These are phyloP conservation scores for Leishmania lainsoni DNA, from an alignment of 208 protist species.

Conservation along the genomic window DNA sequence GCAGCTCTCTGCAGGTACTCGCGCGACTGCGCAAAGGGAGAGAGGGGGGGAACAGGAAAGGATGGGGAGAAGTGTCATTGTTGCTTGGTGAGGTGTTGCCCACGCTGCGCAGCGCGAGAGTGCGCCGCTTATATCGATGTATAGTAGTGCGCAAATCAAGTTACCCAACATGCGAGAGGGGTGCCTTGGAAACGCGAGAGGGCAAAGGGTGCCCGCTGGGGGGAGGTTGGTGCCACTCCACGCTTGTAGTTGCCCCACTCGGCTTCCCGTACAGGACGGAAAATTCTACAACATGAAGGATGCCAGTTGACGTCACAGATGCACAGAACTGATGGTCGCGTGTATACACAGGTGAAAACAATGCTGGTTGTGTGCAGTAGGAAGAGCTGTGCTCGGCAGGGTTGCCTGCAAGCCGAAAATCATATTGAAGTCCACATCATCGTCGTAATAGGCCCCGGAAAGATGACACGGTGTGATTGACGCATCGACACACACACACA, in stretches of 20 bases:
- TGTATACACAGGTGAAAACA: not conserved
- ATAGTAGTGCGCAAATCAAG: not conserved
- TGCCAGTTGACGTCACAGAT: not conserved
- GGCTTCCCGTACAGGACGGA: not conserved
- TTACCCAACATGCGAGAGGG: not conserved
- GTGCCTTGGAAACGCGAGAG: not conserved
- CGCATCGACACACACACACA: not conserved
- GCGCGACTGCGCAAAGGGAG: not conserved
- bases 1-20: not conserved
- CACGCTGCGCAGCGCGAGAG: not conserved
- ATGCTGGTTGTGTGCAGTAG: not conserved
- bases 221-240: not conserved
- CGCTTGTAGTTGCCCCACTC: not conserved
- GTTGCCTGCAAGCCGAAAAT: not conserved
- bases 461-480: not conserved
- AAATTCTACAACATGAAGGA: not conserved
- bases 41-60: not conserved
- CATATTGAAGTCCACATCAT: not conserved
- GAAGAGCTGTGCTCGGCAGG: not conserved
- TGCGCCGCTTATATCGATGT: not conserved
- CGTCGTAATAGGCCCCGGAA: not conserved
- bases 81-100: not conserved
- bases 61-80: not conserved
- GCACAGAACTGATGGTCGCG: no score
- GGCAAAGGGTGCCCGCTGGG: not conserved